Base-by-base conservation (phyloP, 129 eudicot species). In the Ambrosia trifida region DNA sequence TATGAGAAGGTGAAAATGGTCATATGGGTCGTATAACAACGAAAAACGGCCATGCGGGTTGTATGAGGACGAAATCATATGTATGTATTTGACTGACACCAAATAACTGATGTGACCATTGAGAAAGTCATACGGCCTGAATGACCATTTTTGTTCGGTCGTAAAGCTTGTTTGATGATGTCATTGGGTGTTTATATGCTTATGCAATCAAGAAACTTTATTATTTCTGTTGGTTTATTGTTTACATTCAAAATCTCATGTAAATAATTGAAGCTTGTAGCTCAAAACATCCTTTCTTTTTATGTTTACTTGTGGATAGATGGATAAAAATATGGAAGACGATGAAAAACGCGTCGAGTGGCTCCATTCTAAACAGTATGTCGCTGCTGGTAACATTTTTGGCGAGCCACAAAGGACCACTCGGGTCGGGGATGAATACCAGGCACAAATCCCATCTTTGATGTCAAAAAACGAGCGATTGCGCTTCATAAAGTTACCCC, bases 351-450 rank as follows among this genome's bases (percentile, higher is more conserved):
- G 69, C 7, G 45, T 11, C 3, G 71, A 68, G 66, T 36, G 66
- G 78, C 60, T 62, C 62, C 33, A 17, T 12, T 72, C 82, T 4
- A 35, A 53, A 52, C 36, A 19, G 36, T 80, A 72, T 70, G 69
- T 72, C 49, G 78, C 69, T 44, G 31, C 64, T 63, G 46, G 61
- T 78, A 78, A 70, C 61, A 59, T 53, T 18, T 69, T 79, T 30
- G 80, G 72, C 33, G 83, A 83, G 41, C 86, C 68, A 14, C 40
- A 60, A 69, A 35, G 69, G 57, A 53, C 16, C 57, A 80, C 88
- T 43, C 82, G 85, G 58, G 72, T 84, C 64, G 88, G 88, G 41
- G 78, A 84, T 14, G 50, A 73, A 40, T 80, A 80, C 70, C 88
- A 84, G 60, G 88, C 70, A 47, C 64, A 84, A 40, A 60, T 84